Evolutionary conservation across 2,329 filamentous ascomycete species (phyloP), one percentile per base, ranked within the genome.

Genomic region (Aureobasidium subglaciale): DNA sequence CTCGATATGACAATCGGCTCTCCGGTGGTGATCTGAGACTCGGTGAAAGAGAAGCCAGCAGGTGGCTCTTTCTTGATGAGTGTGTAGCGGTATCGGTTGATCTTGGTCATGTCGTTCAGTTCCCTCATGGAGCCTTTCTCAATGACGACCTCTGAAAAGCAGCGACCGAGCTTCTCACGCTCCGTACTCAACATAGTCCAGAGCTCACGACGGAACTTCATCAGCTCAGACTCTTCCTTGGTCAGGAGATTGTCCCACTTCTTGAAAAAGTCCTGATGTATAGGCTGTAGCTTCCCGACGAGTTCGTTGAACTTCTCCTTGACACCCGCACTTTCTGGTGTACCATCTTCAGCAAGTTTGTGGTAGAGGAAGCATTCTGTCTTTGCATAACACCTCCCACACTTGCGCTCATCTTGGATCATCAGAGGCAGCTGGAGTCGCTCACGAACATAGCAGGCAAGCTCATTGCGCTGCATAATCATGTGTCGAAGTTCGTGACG

Each of bases 1-100:
- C 96, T 93, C 0, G 93, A 97, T 3, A 99, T 81, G n/a, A 99
- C 93, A 48, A 97, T 85, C 0, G 93, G 92, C 65, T 99, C 93
- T 38, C 92, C 92, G 24, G 88, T 78, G 1, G 78, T 83, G 27
- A 99, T 81, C 64, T 97, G 90, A 1, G 91, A 97, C 64, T 97
- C 92, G 1, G 89, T 74, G 65, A 99, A 99, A 0, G 90, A 95
- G 64, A 93, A 91, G 0, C 78, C 78, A 2, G 73, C 65, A 0
- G 78, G 68, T 3, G 48, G 11, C 22, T 79, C 78, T 56, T 84
- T 80, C 67, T 95, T 95, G 64, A 88, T 68, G 60, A 99, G 90
- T 0, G 82, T 87, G 71, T 99, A 99, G 50, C 82, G 83, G 66
- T 87, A 97, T 24, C 90, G 85, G 68, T 97, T 96, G 74, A 97